Evolutionary conservation across 768 basidiomycete species (phyloP).

Genomic region (Kwoniella pini): DNA sequence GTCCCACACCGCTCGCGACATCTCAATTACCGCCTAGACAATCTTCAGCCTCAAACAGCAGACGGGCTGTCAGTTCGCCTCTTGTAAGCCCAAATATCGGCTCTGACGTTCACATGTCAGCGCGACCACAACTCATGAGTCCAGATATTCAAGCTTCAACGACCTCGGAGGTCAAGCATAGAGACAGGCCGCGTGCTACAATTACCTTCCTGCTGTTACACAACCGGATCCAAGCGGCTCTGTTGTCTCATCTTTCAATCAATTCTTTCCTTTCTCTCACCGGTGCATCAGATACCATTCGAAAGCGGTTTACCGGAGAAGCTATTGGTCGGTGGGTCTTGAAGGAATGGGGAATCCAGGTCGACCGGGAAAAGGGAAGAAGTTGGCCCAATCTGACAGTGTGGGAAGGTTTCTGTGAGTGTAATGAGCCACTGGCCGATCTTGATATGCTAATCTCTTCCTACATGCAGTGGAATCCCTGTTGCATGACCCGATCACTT

Average conservation of each 20-base stretch:
- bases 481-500: constrained; percentile 46
- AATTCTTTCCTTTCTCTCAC: constrained; percentile 48
- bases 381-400: constrained; percentile 53
- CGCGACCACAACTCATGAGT: neutral
- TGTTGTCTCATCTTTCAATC: constrained; percentile 45
- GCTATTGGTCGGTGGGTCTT: constrained; percentile 49
- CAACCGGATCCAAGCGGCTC: constrained; percentile 26
- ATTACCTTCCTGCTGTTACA: constrained; percentile 28
- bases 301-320: constrained; percentile 48
- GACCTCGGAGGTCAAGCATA: too few relatives aligned
- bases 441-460: too few relatives aligned
- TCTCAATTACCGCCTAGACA: constrained; percentile 18
- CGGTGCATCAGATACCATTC: constrained; percentile 32
- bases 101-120: neutral
- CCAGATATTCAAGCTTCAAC: too few relatives aligned
- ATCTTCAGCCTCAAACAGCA: constrained; percentile 10
- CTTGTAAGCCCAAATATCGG: constrained; percentile 15
- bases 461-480: constrained; percentile 50
- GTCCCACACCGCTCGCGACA: neutral
- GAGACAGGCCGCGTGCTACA: constrained; percentile 12
- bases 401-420: constrained; percentile 54
- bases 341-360: constrained; percentile 43
- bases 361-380: constrained; percentile 33
- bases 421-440: too few relatives aligned
- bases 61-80: constrained; percentile 19